These are phyloP conservation scores for Rutstroemia sp. DNA, from an alignment of 2,329 filamentous ascomycete genomes.

Conservation along the genomic window DNA sequence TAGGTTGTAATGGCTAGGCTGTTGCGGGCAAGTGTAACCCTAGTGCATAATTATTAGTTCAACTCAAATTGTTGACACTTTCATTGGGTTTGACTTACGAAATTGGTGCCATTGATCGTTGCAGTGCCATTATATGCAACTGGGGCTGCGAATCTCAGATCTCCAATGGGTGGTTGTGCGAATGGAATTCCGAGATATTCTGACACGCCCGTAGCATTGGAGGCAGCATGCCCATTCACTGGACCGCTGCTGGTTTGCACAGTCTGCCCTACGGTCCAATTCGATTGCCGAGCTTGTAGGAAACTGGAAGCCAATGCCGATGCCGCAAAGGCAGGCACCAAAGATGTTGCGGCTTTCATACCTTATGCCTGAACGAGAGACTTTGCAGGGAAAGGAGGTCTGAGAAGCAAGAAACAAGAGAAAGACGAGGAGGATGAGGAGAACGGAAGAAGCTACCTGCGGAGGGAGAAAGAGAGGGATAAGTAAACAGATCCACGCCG, in stretches of 20 bases:
- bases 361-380: background rate
- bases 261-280: slow-evolving; percentile 24
- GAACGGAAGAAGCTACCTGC: background rate
- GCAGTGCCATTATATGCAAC: slow-evolving; percentile 14
- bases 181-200: slow-evolving; percentile 36
- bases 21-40: slow-evolving; percentile 6
- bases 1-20: background rate
- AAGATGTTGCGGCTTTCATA: slow-evolving; percentile 2
- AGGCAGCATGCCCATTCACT: slow-evolving; percentile 22
- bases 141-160: slow-evolving; percentile 31
- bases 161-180: slow-evolving; percentile 32
- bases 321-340: background rate
- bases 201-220: slow-evolving; percentile 18
- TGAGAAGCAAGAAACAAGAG: background rate
- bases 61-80: background rate
- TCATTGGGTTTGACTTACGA: slow-evolving; percentile 19
- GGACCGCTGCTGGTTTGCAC: slow-evolving; percentile 25
- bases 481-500: background rate
- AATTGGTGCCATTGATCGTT: slow-evolving; percentile 18
- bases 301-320: background rate
- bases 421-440: background rate
- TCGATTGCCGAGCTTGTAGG: slow-evolving; percentile 8
- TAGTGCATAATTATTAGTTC: slow-evolving; percentile 17
- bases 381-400: background rate
- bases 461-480: background rate